phyloP scores from a whole-genome alignment of 768 basidiomycete species.

The Leucocoprinus leucothites region DNA sequence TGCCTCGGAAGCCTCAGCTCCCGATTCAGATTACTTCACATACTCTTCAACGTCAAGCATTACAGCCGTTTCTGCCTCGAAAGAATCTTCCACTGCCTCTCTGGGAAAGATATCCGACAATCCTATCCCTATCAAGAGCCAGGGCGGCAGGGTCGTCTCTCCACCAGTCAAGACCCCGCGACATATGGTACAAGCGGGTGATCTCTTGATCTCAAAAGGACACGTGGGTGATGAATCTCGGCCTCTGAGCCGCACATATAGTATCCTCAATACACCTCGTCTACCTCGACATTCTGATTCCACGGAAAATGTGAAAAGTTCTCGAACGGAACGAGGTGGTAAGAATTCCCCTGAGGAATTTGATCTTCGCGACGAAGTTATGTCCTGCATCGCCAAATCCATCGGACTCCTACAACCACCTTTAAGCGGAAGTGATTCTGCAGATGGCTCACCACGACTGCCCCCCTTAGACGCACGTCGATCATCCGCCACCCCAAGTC shows the following conservation, averaged over 20 bases:
- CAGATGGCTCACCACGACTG: slow-evolving; percentile 64
- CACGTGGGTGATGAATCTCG: slow-evolving; percentile 44
- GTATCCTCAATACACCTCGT: slow-evolving; percentile 49
- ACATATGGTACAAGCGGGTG: slow-evolving; percentile 71
- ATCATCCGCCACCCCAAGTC: slow-evolving; percentile 32
- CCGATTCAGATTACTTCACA: slow-evolving; percentile 59
- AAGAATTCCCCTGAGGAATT: slow-evolving; percentile 61
- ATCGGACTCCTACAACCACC: slow-evolving; percentile 92
- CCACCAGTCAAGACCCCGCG: slow-evolving; percentile 34
- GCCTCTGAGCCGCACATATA: slow-evolving; percentile 44
- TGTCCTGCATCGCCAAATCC: slow-evolving; percentile 96
- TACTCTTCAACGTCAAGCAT: slow-evolving; percentile 22
- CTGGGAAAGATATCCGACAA: slow-evolving; percentile 22
- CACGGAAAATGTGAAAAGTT: slow-evolving; percentile 22
- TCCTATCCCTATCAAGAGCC: slow-evolving; percentile 16
- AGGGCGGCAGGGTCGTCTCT: neutral
- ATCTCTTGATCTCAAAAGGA: slow-evolving; percentile 61
- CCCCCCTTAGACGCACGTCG: slow-evolving; percentile 41
- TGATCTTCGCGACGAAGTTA: slow-evolving; percentile 93
- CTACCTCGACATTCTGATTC: slow-evolving; percentile 29
- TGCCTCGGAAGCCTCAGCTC: slow-evolving; percentile 41
- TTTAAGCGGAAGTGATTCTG: slow-evolving; percentile 61
- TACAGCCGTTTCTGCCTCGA: slow-evolving; percentile 20
- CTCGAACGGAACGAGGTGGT: slow-evolving; percentile 15
- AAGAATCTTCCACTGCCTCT: slow-evolving; percentile 24